A percentile compares a stretch with the other conserved stretches of the same genome.
Evolutionary conservation across 2,329 filamentous ascomycete genomes (phyloP).

Genomic region (Botrytis squamosa): DNA sequence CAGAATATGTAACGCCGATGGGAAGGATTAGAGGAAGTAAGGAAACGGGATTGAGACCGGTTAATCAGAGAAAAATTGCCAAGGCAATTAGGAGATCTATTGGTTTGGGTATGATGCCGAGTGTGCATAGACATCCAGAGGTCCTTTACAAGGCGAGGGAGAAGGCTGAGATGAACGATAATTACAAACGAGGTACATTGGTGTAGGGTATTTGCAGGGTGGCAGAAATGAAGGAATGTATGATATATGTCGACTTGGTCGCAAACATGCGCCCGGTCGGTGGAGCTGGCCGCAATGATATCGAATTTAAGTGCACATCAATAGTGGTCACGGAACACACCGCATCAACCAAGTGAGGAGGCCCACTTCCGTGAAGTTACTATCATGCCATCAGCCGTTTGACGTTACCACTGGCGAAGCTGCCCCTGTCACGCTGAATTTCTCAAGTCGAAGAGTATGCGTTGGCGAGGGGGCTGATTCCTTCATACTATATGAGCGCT

Average conservation of each 20-base stretch:
- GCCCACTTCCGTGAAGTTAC: neutral
- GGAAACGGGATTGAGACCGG: conserved; percentile 75
- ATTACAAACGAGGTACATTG: neutral
- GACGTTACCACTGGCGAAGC: neutral
- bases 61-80: conserved; percentile 90
- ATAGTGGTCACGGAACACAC: neutral
- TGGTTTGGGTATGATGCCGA: conserved; percentile 88
- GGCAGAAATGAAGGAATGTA: neutral
- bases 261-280: neutral
- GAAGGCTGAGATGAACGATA: conserved; percentile 15
- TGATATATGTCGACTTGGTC: neutral
- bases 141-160: conserved; percentile 49
- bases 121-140: conserved; percentile 85
- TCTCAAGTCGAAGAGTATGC: neutral
- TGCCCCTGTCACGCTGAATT: neutral
- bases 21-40: conserved; percentile 79
- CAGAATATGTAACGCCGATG: conserved; percentile 80
- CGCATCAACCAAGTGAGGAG: neutral
- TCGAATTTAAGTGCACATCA: neutral
- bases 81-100: conserved; percentile 89
- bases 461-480: neutral
- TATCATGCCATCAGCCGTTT: neutral
- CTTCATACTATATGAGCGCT: neutral
- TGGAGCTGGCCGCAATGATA: neutral
- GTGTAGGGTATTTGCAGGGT: neutral